These are phyloP conservation scores for Nakazawaea wyomingensis DNA, from an alignment of 805 yeast genomes.

Conservation along the genomic window DNA sequence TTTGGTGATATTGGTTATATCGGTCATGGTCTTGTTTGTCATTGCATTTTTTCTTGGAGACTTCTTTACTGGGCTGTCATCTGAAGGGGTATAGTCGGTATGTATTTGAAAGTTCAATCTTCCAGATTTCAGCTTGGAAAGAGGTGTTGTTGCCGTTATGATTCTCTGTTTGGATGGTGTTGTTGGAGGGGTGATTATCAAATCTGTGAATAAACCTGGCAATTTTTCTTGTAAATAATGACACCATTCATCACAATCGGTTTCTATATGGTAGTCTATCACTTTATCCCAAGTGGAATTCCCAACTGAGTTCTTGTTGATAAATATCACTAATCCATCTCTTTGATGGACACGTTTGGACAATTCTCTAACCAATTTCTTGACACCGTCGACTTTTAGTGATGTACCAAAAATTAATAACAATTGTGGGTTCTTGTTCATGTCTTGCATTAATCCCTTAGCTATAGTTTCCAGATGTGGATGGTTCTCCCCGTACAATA, in stretches of 20 bases:
- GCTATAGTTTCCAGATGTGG: constrained; percentile 81
- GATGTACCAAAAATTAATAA: constrained; percentile 92
- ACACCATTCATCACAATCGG: constrained; percentile 85
- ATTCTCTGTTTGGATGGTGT: constrained; percentile 10
- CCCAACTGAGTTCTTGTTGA: constrained; percentile 65
- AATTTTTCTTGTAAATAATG: constrained; percentile 42
- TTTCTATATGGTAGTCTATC: constrained; percentile 73
- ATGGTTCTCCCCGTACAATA: constrained; percentile 90
- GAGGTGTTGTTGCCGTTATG: background rate
- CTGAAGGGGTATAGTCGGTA: constrained; percentile 8
- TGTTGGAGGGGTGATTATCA: constrained; percentile 10
- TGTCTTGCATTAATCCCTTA: constrained; percentile 60
- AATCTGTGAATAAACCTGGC: constrained; percentile 49
- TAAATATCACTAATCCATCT: constrained; percentile 72
- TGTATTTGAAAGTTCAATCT: constrained; percentile 6
- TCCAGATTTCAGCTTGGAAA: background rate
- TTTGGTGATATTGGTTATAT: constrained; percentile 20
- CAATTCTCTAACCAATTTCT: constrained; percentile 62
- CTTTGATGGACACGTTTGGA: constrained; percentile 69
- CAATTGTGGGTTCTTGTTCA: constrained; percentile 65
- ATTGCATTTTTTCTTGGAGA: constrained; percentile 8
- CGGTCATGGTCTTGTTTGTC: constrained; percentile 2
- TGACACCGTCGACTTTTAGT: constrained; percentile 85
- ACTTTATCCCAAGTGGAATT: constrained; percentile 60
- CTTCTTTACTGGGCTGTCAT: constrained; percentile 1